Evolutionary conservation across 2,329 filamentous ascomycete species (phyloP).

Genomic region (Alternaria consortialis): DNA sequence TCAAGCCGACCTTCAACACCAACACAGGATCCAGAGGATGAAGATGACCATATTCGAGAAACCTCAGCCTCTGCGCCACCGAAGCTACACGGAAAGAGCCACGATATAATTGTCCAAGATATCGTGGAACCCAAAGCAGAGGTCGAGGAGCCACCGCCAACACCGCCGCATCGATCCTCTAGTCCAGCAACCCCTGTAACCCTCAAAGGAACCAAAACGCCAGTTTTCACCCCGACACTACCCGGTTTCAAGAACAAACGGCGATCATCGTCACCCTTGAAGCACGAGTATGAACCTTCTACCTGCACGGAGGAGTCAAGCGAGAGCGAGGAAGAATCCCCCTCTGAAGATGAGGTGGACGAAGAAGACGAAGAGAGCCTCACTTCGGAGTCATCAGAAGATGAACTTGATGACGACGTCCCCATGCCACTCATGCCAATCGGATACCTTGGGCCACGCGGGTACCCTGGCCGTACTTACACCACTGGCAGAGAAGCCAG

Average conservation of each 20-base stretch:
- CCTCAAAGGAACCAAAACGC: conserved; percentile 55
- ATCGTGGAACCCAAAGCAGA: conserved; percentile 20
- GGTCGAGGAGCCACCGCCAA: conserved; percentile 49
- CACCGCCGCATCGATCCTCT: conserved; percentile 63
- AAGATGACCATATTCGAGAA: conserved; percentile 23
- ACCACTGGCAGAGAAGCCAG: conserved; percentile 22
- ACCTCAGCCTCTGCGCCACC: conserved; percentile 40
- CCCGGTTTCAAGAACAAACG: conserved; percentile 63
- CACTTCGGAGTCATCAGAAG: conserved; percentile 63
- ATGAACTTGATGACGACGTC: conserved; percentile 63
- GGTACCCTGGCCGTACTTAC: conserved; percentile 23
- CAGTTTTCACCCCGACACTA: conserved; percentile 60
- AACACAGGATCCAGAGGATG: conserved; percentile 26
- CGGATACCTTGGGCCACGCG: conserved; percentile 29
- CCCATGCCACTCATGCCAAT: conserved; percentile 50
- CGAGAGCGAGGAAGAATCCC: conserved; percentile 64
- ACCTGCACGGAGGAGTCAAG: conserved; percentile 70
- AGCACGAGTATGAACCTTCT: conserved; percentile 96
- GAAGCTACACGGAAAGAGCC: conserved; percentile 39
- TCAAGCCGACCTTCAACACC: conserved; percentile 52
- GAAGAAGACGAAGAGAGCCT: conserved; percentile 60
- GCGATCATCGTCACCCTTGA: conserved; percentile 88
- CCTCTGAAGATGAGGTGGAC: conserved; percentile 53
- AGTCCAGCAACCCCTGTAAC: conserved; percentile 59
- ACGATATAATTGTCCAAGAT: conserved; percentile 25